Conservation (phyloP, 1,139 yeast genomes). For the Debaryomyces udenii region DNA sequence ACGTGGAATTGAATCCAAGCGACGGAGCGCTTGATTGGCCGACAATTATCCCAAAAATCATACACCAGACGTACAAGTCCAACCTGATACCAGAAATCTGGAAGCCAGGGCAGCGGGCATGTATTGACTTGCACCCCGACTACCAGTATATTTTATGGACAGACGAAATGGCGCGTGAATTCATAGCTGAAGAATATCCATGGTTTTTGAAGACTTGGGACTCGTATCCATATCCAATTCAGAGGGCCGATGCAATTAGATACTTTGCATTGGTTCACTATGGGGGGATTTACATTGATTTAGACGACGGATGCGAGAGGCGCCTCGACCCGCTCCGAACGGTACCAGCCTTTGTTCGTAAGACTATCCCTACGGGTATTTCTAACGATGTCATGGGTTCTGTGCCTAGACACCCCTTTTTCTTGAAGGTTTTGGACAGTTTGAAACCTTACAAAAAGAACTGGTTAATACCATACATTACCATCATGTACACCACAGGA, state of each 20-base stretch:
- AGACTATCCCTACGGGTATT: constrained; percentile 88
- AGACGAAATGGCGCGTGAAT: constrained; percentile 78
- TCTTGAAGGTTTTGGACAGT: constrained; percentile 66
- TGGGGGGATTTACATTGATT: constrained; percentile 90
- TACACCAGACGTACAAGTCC: constrained; percentile 90
- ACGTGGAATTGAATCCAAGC: constrained; percentile 57
- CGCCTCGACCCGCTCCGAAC: constrained; percentile 77
- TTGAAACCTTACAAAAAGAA: constrained; percentile 65
- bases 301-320: constrained; percentile 85
- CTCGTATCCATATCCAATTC: constrained; percentile 74
- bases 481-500: constrained; percentile 94
- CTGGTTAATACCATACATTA: constrained; percentile 84
- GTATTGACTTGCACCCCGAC: constrained; percentile 80
- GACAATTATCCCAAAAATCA: constrained; percentile 78
- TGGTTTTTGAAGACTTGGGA: constrained; percentile 88
- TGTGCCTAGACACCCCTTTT: constrained; percentile 85
- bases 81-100: constrained; percentile 77
- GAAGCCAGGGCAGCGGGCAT: constrained; percentile 75
- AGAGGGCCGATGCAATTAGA: constrained; percentile 91
- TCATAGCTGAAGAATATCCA: constrained; percentile 74
- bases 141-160: constrained; percentile 91
- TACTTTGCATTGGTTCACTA: constrained; percentile 80
- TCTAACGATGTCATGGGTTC: constrained; percentile 94
- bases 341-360: constrained; percentile 83
- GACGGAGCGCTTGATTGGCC: constrained; percentile 45